phyloP scores from a whole-genome alignment of 495 filamentous ascomycete species.

The Penicillium egyptiacum region DNA sequence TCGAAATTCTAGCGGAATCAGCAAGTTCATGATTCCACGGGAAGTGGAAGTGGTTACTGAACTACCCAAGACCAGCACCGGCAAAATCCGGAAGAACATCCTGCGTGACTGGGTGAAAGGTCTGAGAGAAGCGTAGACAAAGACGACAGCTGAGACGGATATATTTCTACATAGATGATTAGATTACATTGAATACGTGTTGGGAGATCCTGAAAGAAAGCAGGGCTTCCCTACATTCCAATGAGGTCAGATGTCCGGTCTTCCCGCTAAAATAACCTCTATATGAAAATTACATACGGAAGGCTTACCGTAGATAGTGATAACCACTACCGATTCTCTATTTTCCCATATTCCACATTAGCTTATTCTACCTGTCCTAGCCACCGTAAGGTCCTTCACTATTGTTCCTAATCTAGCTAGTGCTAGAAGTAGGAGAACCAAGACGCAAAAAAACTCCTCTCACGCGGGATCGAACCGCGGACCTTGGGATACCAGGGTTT shows the following conservation, averaged over 20 bases:
- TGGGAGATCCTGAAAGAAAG: not conserved
- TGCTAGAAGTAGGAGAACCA: too few relatives aligned
- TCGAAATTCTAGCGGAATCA: conserved; percentile 71
- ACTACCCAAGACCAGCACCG: conserved; percentile 94
- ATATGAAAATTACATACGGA: too few relatives aligned
- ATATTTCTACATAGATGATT: not conserved
- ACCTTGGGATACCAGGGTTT: too few relatives aligned
- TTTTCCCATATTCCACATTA: too few relatives aligned
- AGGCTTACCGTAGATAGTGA: too few relatives aligned
- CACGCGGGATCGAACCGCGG: too few relatives aligned
- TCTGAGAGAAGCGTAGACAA: not conserved
- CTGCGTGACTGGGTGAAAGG: conserved; percentile 82
- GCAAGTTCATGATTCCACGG: conserved; percentile 91
- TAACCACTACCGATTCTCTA: too few relatives aligned
- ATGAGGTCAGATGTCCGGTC: conserved; percentile 11
- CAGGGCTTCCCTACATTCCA: conserved; percentile 10
- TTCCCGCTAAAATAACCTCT: too few relatives aligned
- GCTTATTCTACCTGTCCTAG: too few relatives aligned
- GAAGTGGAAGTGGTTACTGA: conserved; percentile 88
- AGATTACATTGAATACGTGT: conserved; percentile 1
- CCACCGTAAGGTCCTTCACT: too few relatives aligned
- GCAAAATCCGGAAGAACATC: conserved; percentile 95
- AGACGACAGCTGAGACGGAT: not conserved
- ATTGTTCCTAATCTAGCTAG: too few relatives aligned
- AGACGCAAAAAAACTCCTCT: too few relatives aligned